Base-by-base conservation (phyloP, 805 yeast genomes). In the Torulaspora quercuum region DNA sequence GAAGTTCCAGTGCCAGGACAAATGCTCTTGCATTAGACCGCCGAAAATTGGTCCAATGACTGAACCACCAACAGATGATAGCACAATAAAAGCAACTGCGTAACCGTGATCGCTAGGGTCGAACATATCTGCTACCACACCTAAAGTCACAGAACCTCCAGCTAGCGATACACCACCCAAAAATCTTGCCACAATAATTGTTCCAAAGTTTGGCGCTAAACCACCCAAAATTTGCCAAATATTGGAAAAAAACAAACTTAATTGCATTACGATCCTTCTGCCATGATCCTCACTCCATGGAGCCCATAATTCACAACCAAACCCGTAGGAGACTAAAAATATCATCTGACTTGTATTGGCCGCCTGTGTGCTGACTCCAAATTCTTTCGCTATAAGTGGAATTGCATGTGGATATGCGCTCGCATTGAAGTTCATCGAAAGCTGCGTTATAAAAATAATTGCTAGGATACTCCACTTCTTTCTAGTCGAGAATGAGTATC, bases 251-350 rank as follows among this genome's bases (percentile, higher is more conserved):
- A 29, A 18, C 19, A 36, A 22, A 24, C 39, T 36, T 22, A 26
- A 18, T 21, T 36, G 39, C 39, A 36, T 36, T 11, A 36, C 39
- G 7, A 22, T 25, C 30, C 39, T 13, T n/a, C 39, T 13, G 10
- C 39, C 39, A 7, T 36, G 29, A 18, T 36, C 39, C 17, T 36
- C 39, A 9, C 33, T 28, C 39, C 39, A 36, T 8, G 39, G 39
- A 5, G 39, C 39, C 39, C 39, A 36, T 17, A 36, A 24, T 19
- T 36, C 39, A 21, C 39, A 36, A 5, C 39, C 39, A 31, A 36
- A 36, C 14, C 39, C 39, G 16, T 36, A 36, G n/a, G 39, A 26
- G 10, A 36, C 39, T 12, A 36, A 20, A 16, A 36, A 36, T 11
- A 36, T 36, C 39, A 36, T 36, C 25, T 36, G 39, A 15, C 33